Evolutionary conservation across 176 grass and related monocot species (phyloP).

Genomic region (Aegilops tauschii): DNA sequence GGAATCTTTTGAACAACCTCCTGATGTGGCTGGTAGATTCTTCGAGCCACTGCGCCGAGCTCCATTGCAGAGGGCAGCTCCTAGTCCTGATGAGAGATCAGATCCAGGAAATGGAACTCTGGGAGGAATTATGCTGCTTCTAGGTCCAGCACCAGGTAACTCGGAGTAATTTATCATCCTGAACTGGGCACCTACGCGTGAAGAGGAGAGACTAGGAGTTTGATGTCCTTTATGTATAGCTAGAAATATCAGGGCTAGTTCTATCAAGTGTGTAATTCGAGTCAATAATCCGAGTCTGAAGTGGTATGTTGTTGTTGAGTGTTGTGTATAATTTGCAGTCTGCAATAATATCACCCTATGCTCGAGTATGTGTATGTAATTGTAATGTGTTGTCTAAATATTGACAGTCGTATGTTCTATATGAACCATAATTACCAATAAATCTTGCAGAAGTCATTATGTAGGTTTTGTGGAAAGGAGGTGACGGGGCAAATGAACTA

Average conservation of each 20-base stretch:
- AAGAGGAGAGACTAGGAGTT: background rate
- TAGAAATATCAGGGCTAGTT: background rate
- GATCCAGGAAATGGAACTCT: conserved; percentile 18
- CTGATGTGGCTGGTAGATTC: conserved; percentile 59
- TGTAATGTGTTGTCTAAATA: conserved; percentile 2
- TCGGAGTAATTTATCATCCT: background rate
- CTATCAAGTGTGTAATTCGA: conserved; percentile 9
- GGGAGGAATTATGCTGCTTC: conserved; percentile 42
- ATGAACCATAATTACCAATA: background rate
- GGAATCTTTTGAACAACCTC: conserved; percentile 55
- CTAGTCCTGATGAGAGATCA: conserved; percentile 8
- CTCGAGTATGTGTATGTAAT: background rate
- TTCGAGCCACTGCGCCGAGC: conserved; percentile 54
- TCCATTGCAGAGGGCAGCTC: conserved; percentile 23
- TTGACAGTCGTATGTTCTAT: background rate
- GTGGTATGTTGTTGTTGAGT: background rate
- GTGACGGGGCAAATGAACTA: background rate
- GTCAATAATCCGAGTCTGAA: background rate
- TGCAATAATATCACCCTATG: background rate
- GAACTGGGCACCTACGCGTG: background rate
- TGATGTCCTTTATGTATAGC: background rate
- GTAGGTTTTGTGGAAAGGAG: background rate
- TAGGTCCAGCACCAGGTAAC: conserved; percentile 36
- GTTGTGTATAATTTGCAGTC: background rate
- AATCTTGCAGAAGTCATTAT: background rate